phyloP scores from a whole-genome alignment of 2,329 filamentous ascomycete species.

The Eutypa lata region DNA sequence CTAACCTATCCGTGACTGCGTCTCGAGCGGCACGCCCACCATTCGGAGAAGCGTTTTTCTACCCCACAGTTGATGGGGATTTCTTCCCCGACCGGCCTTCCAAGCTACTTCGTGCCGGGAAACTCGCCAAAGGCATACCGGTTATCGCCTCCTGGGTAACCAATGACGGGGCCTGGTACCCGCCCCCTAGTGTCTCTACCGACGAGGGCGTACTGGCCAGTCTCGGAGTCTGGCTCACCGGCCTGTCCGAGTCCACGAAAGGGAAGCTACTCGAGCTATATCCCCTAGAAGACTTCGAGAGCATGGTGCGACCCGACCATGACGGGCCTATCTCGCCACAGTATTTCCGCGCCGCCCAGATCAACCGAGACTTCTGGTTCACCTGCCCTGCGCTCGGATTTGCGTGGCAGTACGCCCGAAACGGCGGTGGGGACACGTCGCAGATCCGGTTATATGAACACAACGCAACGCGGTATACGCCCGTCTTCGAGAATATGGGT shows the following conservation, averaged over 20 bases:
- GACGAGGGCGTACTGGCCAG: constrained; percentile 17
- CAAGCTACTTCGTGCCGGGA: constrained; percentile 21
- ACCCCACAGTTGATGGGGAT: constrained; percentile 21
- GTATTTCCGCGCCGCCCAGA: constrained; percentile 31
- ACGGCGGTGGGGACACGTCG: constrained; percentile 9
- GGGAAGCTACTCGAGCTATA: constrained; percentile 8
- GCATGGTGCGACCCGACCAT: constrained; percentile 7
- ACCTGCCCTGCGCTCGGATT: constrained; percentile 29
- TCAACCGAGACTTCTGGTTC: constrained; percentile 30
- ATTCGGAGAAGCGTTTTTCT: constrained; percentile 19
- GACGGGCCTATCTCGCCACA: constrained; percentile 21
- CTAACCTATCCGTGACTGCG: constrained; percentile 22
- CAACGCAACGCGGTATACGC: constrained; percentile 25
- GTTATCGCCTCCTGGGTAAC: constrained; percentile 14
- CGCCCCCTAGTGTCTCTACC: constrained; percentile 10
- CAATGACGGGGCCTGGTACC: constrained; percentile 20
- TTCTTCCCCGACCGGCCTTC: constrained; percentile 23
- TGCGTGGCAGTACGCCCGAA: constrained; percentile 27
- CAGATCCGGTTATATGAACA: constrained; percentile 24
- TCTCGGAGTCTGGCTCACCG: constrained; percentile 15
- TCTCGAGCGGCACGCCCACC: constrained; percentile 16
- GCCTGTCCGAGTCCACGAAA: constrained; percentile 8
- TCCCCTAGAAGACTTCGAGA: constrained; percentile 11
- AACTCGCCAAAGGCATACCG: constrained; percentile 15
- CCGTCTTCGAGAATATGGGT: constrained; percentile 25